phyloP scores from a whole-genome alignment of 345 rosid genomes.

The Eucalyptus curtisii region DNA sequence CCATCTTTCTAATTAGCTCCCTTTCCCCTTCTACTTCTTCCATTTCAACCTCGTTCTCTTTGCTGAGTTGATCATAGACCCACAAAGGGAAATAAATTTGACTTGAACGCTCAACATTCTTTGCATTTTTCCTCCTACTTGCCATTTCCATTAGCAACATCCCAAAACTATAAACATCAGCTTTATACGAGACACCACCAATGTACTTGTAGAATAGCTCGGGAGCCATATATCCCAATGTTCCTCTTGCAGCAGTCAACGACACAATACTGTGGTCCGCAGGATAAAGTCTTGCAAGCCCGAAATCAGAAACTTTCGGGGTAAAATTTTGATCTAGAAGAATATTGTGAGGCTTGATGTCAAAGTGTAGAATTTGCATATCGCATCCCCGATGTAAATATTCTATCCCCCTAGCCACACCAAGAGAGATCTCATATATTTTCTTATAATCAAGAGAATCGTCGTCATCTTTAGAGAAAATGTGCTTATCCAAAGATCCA shows the following conservation, averaged over 20 bases:
- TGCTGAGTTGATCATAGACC: neutral
- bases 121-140: neutral
- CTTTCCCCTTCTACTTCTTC: neutral
- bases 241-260: neutral
- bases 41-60: neutral
- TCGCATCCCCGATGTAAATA: neutral
- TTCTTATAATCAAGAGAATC: neutral
- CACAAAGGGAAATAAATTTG: neutral
- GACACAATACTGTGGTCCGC: rapidly evolving
- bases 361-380: neutral
- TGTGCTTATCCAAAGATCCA: neutral
- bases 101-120: neutral
- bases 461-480: neutral
- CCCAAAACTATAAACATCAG: neutral
- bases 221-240: neutral
- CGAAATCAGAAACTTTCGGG: neutral
- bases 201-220: neutral
- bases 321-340: neutral
- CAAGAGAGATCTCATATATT: neutral
- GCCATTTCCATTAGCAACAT: neutral
- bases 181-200: neutral
- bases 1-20: neutral
- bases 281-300: neutral
- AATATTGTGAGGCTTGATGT: neutral
- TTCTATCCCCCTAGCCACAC: neutral